Evolutionary conservation across 345 rosid species (phyloP).

Genomic region (Eucalyptus victrix): DNA sequence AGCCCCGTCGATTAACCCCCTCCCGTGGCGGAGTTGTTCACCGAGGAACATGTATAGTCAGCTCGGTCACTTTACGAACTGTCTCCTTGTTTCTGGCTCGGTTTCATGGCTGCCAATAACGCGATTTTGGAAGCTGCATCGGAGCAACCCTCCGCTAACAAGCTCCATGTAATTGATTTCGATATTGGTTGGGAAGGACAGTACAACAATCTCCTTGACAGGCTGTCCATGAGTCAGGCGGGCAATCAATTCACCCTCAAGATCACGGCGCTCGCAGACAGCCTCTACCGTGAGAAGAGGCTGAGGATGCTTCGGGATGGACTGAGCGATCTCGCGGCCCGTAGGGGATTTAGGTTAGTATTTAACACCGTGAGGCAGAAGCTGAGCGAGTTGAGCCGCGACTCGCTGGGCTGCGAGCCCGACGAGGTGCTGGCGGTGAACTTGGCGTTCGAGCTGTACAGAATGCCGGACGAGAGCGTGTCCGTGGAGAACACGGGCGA

Average conservation of each 20-base stretch:
- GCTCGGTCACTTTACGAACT: conserved; percentile 32
- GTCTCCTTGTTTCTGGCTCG: conserved; percentile 66
- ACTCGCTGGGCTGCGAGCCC: conserved; percentile 47
- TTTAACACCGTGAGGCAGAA: neutral
- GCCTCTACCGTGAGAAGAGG: neutral
- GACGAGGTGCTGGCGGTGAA: conserved; percentile 69
- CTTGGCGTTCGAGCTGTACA: conserved; percentile 58
- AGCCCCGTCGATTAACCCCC: conserved; percentile 26
- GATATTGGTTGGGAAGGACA: conserved; percentile 70
- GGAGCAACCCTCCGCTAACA: conserved; percentile 14
- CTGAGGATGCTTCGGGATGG: conserved; percentile 25
- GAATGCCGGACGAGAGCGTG: conserved; percentile 79
- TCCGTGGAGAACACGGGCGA: conserved; percentile 71
- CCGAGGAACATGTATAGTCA: conserved; percentile 37
- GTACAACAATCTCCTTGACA: conserved; percentile 46
- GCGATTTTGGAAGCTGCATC: conserved; percentile 53
- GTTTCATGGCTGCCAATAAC: conserved; percentile 71
- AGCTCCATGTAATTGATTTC: conserved; percentile 70
- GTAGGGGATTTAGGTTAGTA: neutral
- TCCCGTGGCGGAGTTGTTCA: conserved; percentile 44
- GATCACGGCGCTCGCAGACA: conserved; percentile 56
- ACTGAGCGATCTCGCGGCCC: conserved; percentile 26
- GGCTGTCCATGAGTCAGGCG: conserved; percentile 33
- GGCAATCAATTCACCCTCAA: conserved; percentile 22
- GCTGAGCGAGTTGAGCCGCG: neutral